phyloP scores from a whole-genome alignment of 2,329 filamentous ascomycete species.

The Cladophialophora yegresii region DNA sequence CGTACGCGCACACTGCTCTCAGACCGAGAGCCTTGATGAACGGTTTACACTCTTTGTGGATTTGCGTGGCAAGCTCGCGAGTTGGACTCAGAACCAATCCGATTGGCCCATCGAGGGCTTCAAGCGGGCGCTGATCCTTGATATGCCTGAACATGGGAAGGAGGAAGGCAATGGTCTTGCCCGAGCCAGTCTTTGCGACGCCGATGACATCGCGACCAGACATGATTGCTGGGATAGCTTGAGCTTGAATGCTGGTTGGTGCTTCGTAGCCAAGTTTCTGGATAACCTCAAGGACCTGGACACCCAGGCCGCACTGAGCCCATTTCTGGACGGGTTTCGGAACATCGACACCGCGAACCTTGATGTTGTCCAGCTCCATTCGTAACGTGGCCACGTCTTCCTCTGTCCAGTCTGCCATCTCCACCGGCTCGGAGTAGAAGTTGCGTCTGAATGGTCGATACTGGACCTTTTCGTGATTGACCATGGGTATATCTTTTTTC shows the following conservation, averaged over 20 bases:
- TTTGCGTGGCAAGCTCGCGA: slow-evolving; percentile 88
- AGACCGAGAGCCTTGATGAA: slow-evolving; percentile 86
- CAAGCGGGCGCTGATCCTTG: slow-evolving; percentile 82
- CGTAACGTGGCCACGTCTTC: slow-evolving; percentile 80
- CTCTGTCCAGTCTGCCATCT: slow-evolving; percentile 79
- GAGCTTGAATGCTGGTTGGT: slow-evolving; percentile 91
- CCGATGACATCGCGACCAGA: slow-evolving; percentile 93
- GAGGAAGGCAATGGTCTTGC: slow-evolving; percentile 93
- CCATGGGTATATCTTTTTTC: slow-evolving; percentile 89
- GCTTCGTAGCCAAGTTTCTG: slow-evolving; percentile 78
- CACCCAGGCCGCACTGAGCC: slow-evolving; percentile 89
- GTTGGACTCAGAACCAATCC: slow-evolving; percentile 91
- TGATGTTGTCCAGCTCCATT: slow-evolving; percentile 90
- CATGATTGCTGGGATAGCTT: slow-evolving; percentile 93
- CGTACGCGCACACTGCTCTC: slow-evolving; percentile 87
- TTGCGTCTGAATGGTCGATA: slow-evolving; percentile 86
- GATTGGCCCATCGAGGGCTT: slow-evolving; percentile 82
- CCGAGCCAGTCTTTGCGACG: slow-evolving; percentile 95
- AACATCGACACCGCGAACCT: slow-evolving; percentile 82
- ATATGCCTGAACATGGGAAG: slow-evolving; percentile 98
- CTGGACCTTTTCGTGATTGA: slow-evolving; percentile 84
- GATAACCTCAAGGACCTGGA: slow-evolving; percentile 84
- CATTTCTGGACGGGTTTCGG: slow-evolving; percentile 95
- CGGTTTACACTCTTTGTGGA: slow-evolving; percentile 90
- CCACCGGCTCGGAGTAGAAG: slow-evolving; percentile 89